A percentile compares a stretch with the other conserved stretches of the same genome.
Conservation (phyloP, 768 basidiomycete species). For the Hygrophorus russula region DNA sequence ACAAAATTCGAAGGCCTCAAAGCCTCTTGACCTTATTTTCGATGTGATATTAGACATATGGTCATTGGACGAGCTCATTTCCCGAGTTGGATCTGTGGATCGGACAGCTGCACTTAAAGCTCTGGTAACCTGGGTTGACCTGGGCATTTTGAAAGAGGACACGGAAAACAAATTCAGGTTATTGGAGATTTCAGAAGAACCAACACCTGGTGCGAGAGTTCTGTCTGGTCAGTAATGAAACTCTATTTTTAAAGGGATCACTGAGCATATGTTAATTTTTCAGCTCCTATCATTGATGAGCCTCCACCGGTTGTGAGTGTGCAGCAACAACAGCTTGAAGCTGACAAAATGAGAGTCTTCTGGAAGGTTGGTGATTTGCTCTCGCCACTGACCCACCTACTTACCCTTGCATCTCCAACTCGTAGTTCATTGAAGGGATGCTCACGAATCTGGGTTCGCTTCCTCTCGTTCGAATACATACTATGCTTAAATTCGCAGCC, state of each 20-base stretch:
- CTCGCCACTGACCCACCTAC: not conserved
- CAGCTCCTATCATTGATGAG: conserved; percentile 25
- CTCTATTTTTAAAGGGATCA: not conserved
- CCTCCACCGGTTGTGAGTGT: conserved; percentile 37
- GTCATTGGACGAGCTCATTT: conserved; percentile 59
- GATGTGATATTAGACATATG: conserved; percentile 40
- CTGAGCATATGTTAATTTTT: not conserved
- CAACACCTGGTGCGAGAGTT: conserved; percentile 15
- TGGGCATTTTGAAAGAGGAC: conserved; percentile 70
- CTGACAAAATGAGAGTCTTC: conserved; percentile 77
- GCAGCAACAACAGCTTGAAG: conserved; percentile 71
- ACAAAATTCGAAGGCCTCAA: no score
- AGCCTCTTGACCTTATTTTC: not conserved
- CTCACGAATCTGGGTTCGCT: conserved; percentile 76
- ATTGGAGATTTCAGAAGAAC: conserved; percentile 50
- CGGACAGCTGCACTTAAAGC: conserved; percentile 58
- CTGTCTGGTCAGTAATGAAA: conserved; percentile 11
- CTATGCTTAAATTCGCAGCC: conserved; percentile 77
- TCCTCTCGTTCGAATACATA: conserved; percentile 74
- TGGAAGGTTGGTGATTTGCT: conserved; percentile 56
- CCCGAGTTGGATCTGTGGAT: conserved; percentile 54
- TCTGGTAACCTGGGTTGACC: conserved; percentile 72
- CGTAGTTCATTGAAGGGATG: conserved; percentile 83
- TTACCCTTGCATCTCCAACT: not conserved
- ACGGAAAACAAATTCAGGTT: conserved; percentile 47